These are phyloP conservation scores for Flagelloscypha sp. DNA, from an alignment of 768 basidiomycete species.

Conservation along the genomic window DNA sequence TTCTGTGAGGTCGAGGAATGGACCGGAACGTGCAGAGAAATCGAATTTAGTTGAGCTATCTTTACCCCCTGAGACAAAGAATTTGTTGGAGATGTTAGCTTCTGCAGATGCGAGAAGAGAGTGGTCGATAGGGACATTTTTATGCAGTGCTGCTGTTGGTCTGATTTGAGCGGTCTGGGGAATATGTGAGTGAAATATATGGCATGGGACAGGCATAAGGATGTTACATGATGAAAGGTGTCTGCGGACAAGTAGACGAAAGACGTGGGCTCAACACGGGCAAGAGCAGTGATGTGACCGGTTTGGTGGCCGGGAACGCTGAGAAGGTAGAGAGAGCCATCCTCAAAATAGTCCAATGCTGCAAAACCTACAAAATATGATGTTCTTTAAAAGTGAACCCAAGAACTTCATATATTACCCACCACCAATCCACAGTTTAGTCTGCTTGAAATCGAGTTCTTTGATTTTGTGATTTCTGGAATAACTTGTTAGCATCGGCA, in stretches of 20 bases:
- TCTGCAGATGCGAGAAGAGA: slow-evolving; percentile 7
- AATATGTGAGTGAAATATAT: too few species aligned
- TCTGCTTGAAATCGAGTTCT: too few species aligned
- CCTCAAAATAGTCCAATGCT: slow-evolving; percentile 6
- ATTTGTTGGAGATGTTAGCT: slow-evolving; percentile 6
- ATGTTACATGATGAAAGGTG: slow-evolving; percentile 9
- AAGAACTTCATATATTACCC: too few species aligned
- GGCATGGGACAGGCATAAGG: too few species aligned
- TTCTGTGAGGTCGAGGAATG: slow-evolving; percentile 7
- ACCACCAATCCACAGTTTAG: too few species aligned
- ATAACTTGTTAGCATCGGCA: too few species aligned
- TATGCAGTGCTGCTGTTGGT: slow-evolving; percentile 7
- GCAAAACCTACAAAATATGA: slow-evolving; percentile 11
- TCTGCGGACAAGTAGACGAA: slow-evolving; percentile 12
- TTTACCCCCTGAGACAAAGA: slow-evolving; percentile 4
- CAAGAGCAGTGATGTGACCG: slow-evolving; percentile 11
- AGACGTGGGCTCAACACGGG: slow-evolving; percentile 6
- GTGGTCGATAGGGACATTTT: slow-evolving; percentile 9
- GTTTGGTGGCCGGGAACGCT: slow-evolving; percentile 7
- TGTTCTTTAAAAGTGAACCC: too few species aligned
- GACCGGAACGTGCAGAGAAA: slow-evolving; percentile 6
- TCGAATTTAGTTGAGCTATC: too few species aligned
- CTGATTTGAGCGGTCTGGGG: slow-evolving; percentile 10
- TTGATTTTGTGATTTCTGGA: too few species aligned
- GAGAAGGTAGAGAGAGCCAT: slow-evolving; percentile 7